Base-by-base conservation (phyloP, 805 yeast genomes). In the Candida railenensis region DNA sequence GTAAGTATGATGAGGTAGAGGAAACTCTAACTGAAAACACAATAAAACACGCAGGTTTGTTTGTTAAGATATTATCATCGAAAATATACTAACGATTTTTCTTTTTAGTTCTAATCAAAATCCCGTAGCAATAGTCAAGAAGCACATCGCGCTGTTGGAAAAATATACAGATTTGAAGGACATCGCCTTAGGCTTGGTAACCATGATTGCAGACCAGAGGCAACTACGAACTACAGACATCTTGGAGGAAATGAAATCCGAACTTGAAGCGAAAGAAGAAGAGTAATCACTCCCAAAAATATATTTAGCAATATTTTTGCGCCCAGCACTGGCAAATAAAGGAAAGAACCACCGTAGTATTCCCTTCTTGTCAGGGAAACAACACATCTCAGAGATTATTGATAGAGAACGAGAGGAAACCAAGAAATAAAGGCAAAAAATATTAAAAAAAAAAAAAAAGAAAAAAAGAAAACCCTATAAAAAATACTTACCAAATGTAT, bases 121-220 rank as follows among this genome's bases (percentile, higher is more conserved):
- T 45, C 77, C 83, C 1, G 75, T 72, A 36, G 62, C 56, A 1
- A 66, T 82, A 1, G 75, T 78, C n/a, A 67, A 71, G 37, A 55
- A 59, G 22, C 89, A 85, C 52, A 80, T 85, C 20, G 56, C 60
- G 22, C 69, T 71, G 43, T 61, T 85, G 34, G 80, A 81, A 50
- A 63, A 68, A 45, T 85, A 84, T 61, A 82, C 85, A 54, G 88
- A 83, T 49, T 62, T 85, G 20, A 76, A 79, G 54, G 90, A 85
- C 56, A 70, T 74, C 1, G 87, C 88, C 0, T 55, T 82, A 44
- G 73, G 77, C 4, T 58, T 85, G 49, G 75, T 82, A 9, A 76
- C 78, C 36, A 60, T 82, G 68, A 81, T 85, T 28, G 85, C 88
- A 0, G 81, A 79, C 43, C 85, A 81, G 48, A 69, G 80, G 48